Percentiles rank a stretch among this genome's conserved stretches.
Evolutionary conservation across 2,329 filamentous ascomycete genomes (phyloP).

Genomic region (Camillea tinctor): DNA sequence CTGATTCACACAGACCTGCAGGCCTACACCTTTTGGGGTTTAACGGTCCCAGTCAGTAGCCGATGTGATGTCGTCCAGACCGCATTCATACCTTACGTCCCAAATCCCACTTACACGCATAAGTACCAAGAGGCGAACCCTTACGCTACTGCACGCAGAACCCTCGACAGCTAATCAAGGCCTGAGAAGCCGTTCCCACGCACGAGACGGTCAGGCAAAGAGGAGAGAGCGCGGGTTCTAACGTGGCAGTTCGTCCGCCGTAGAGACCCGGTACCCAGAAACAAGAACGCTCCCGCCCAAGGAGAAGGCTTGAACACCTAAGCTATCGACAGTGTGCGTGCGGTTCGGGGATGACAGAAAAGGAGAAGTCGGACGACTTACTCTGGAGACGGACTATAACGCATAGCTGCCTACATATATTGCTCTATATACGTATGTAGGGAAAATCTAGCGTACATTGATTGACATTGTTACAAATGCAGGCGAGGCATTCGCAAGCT

Average conservation of each 20-base stretch:
- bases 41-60: not conserved
- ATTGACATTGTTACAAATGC: constrained; percentile 5
- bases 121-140: not conserved
- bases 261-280: not conserved
- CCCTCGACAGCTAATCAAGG: not conserved
- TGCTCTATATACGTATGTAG: not conserved
- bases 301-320: not conserved
- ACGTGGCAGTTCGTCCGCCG: constrained; percentile 29
- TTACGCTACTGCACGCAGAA: constrained; percentile 10
- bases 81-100: not conserved
- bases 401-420: not conserved
- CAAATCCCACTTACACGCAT: not conserved
- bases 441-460: not conserved
- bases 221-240: constrained; percentile 18
- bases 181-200: not conserved
- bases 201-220: not conserved
- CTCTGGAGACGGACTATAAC: not conserved
- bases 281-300: not conserved
- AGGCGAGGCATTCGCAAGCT: constrained; percentile 2
- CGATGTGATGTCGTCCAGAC: not conserved
- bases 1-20: constrained; percentile 6
- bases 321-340: not conserved
- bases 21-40: constrained; percentile 1
- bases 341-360: not conserved
- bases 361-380: not conserved